Conservation (phyloP, 2,329 filamentous ascomycete species). For the Fusarium avenaceum region DNA sequence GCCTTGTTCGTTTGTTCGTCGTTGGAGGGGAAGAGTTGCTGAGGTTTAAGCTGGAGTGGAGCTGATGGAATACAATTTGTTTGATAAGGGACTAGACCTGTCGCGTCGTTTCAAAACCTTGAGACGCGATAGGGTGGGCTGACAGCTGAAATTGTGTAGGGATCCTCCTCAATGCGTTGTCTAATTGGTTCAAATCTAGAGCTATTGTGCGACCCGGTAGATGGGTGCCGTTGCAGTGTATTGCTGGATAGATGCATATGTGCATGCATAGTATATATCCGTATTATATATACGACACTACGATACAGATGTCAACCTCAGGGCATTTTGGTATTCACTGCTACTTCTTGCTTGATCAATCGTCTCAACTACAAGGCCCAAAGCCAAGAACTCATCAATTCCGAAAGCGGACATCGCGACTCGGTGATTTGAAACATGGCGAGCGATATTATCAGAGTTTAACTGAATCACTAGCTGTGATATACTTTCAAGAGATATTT, state of each 20-base stretch:
- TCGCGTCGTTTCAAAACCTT: conserved; percentile 39
- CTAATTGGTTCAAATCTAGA: conserved; percentile 20
- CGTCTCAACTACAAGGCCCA: not conserved
- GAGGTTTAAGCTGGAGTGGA: conserved; percentile 16
- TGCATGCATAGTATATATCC: conserved; percentile 7
- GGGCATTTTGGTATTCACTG: not conserved
- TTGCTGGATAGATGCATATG: conserved; percentile 28
- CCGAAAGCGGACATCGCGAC: not conserved
- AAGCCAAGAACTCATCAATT: not conserved
- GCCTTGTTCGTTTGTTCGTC: conserved; percentile 8
- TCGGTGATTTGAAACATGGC: not conserved
- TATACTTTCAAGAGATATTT: not conserved
- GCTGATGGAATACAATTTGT: conserved; percentile 8
- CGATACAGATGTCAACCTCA: conserved; percentile 4
- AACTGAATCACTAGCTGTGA: not conserved
- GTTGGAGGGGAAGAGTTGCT: conserved; percentile 8
- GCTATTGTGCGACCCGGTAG: conserved; percentile 9
- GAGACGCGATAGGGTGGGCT: conserved; percentile 38
- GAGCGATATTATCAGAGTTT: not conserved
- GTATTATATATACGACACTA: conserved; percentile 11
- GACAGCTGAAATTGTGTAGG: conserved; percentile 30
- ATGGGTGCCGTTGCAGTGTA: conserved; percentile 14
- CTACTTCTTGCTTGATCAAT: not conserved
- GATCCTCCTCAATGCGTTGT: conserved; percentile 26
- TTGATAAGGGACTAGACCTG: conserved; percentile 27